These are phyloP conservation scores for Cercis canadensis DNA, from an alignment of 306 rosid genomes.

Conservation along the genomic window DNA sequence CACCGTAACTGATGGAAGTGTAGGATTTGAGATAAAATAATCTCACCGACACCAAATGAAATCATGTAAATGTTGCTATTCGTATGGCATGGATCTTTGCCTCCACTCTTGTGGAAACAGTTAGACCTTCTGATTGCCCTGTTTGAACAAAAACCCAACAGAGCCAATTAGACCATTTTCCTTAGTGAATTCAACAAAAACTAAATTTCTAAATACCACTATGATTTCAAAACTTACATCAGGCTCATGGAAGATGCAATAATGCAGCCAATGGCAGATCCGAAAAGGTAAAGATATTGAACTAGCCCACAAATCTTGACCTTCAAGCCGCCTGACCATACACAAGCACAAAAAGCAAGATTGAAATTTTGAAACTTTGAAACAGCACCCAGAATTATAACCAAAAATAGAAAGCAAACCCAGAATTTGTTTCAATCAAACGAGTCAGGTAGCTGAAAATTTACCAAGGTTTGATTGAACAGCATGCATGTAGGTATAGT, in stretches of 20 bases:
- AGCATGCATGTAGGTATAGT: slow-evolving; percentile 50
- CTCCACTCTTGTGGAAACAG: no score
- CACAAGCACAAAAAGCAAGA: no score
- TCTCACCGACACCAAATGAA: slow-evolving; percentile 43
- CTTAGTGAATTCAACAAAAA: no score
- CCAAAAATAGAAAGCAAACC: slow-evolving; percentile 8
- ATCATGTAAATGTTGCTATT: slow-evolving; percentile 3
- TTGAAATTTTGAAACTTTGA: no score
- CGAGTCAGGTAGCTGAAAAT: background rate
- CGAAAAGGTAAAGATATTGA: slow-evolving; percentile 73
- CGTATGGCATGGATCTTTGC: no score
- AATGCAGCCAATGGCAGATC: slow-evolving; percentile 81
- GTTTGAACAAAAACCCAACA: no score
- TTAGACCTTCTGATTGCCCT: no score
- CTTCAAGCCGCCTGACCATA: no score
- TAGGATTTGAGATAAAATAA: slow-evolving; percentile 52
- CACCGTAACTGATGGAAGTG: slow-evolving; percentile 53
- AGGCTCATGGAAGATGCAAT: slow-evolving; percentile 88
- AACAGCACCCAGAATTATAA: no score
- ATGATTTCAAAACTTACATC: slow-evolving; percentile 58
- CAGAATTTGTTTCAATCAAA: background rate
- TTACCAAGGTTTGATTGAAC: slow-evolving; percentile 45
- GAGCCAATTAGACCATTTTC: no score
- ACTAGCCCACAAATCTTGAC: slow-evolving; percentile 53
- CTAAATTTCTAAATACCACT: slow-evolving; percentile 30